phyloP scores from a whole-genome alignment of 1,284 basidiomycete genomes.

The Trametes sp. region DNA sequence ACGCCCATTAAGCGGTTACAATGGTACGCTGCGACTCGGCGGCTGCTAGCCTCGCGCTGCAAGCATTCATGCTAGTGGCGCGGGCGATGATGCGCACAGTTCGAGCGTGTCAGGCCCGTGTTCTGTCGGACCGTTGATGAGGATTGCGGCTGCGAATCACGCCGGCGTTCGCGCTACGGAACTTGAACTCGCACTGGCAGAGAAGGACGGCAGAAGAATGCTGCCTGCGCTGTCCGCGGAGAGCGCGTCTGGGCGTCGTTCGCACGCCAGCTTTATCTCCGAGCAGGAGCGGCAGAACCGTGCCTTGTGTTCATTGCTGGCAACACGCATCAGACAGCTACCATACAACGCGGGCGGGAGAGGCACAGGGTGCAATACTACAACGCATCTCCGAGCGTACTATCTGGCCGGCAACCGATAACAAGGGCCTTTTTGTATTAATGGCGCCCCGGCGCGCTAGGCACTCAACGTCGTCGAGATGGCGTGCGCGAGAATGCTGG shows the following conservation, averaged over 20 bases:
- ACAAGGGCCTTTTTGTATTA: not conserved
- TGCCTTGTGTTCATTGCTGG: conserved; percentile 14
- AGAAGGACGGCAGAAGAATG: not conserved
- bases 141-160: conserved; percentile 4
- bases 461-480: conserved; percentile 50
- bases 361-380: conserved; percentile 2
- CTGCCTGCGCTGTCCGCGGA: not conserved
- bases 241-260: conserved; percentile 8
- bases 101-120: conserved; percentile 7
- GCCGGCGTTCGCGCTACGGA: not conserved
- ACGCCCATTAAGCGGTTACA: not conserved
- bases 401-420: not conserved
- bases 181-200: not conserved
- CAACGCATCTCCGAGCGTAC: conserved; percentile 1
- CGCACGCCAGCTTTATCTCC: conserved; percentile 20
- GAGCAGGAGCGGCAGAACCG: conserved; percentile 9
- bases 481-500: conserved; percentile 54
- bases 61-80: not conserved
- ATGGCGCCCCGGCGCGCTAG: conserved; percentile 15
- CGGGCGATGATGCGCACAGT: not conserved
- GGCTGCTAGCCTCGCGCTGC: conserved; percentile 5
- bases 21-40: conserved; percentile 2
- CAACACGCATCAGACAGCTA: conserved; percentile 18
- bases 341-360: conserved; percentile 2
- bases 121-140: not conserved